Evolutionary conservation across 2,329 filamentous ascomycete genomes (phyloP).

Genomic region (Lasiodiplodia gonubiensis): DNA sequence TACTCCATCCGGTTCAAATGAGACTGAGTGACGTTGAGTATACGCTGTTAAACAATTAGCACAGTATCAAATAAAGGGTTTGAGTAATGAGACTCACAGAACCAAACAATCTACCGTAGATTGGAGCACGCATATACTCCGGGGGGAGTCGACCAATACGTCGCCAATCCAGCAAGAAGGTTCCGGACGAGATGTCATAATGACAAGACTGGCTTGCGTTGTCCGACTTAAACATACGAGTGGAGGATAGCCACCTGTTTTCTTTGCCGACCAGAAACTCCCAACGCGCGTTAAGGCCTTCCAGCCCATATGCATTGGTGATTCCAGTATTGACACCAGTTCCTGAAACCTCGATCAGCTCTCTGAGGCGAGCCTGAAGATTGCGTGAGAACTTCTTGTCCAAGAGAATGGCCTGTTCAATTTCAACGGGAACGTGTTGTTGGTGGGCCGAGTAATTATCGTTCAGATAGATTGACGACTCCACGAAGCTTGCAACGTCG

Average conservation of each 20-base stretch:
- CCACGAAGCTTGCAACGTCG: constrained; percentile 44
- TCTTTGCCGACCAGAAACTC: background rate
- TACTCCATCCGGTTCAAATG: background rate
- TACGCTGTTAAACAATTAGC: background rate
- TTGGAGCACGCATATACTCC: constrained; percentile 49
- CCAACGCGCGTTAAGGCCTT: background rate
- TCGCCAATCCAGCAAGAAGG: constrained; percentile 59
- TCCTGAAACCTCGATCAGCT: background rate
- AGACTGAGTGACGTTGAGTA: background rate
- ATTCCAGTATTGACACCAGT: constrained; percentile 33
- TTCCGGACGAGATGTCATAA: constrained; percentile 59
- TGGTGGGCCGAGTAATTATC: constrained; percentile 36
- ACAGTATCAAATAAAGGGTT: too few species aligned
- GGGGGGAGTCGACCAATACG: constrained; percentile 56
- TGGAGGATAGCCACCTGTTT: background rate
- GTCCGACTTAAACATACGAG: background rate
- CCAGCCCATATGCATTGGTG: background rate
- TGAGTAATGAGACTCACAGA: background rate
- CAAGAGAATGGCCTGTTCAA: background rate
- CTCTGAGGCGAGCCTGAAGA: background rate
- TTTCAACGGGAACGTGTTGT: background rate
- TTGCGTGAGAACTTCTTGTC: background rate
- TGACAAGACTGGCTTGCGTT: constrained; percentile 37
- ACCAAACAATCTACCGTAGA: constrained; percentile 56
- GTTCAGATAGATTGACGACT: constrained; percentile 48